A percentile compares a stretch with the other conserved stretches of the same genome.
Evolutionary conservation across 1,139 yeast genomes (phyloP).

Genomic region (Insectozyma bohioensis): DNA sequence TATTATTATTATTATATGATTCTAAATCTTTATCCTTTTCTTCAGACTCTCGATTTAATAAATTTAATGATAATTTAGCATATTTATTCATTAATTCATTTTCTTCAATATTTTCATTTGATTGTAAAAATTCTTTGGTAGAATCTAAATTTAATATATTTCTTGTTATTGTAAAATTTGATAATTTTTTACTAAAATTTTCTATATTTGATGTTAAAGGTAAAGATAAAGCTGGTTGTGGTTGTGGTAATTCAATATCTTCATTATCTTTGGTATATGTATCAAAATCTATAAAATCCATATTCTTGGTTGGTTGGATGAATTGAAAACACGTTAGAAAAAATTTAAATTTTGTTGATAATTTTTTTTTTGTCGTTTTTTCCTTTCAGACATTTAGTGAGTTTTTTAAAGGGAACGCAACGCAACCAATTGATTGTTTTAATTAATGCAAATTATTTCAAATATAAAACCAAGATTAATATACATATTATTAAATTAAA

Average conservation of each 20-base stretch:
- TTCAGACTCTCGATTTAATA: constrained; percentile 18
- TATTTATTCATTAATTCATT: constrained; percentile 35
- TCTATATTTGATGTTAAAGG: constrained; percentile 45
- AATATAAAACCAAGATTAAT: no score
- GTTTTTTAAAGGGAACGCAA: no score
- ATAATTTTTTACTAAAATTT: constrained; percentile 32
- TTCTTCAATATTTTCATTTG: constrained; percentile 10
- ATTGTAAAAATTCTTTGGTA: constrained; percentile 13
- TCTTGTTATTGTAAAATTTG: constrained; percentile 33
- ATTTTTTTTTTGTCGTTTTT: no score
- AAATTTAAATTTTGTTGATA: no score
- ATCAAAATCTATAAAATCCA: constrained; percentile 49
- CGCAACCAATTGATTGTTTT: no score
- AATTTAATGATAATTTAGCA: constrained; percentile 32
- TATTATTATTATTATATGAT: no score
- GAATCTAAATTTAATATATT: constrained; percentile 29
- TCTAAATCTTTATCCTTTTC: constrained; percentile 1
- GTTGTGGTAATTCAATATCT: constrained; percentile 36
- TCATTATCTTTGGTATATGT: constrained; percentile 22
- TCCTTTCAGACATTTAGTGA: no score
- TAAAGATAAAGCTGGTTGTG: constrained; percentile 47
- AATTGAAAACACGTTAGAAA: no score
- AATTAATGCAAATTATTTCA: no score
- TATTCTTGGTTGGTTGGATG: no score
- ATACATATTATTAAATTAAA: no score